Conservation (phyloP, 805 yeast genomes). For the Candida tammaniensis region DNA sequence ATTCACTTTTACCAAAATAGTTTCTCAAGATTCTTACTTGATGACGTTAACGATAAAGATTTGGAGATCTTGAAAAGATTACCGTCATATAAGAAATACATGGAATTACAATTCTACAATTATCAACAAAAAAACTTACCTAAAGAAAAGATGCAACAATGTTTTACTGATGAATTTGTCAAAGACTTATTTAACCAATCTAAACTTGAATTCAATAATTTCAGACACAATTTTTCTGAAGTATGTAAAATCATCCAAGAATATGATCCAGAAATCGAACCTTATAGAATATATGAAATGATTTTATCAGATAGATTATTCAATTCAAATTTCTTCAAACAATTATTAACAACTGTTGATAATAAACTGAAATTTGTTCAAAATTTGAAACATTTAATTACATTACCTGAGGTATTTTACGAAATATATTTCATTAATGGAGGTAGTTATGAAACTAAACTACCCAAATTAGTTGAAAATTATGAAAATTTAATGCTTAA, state of each 20-base stretch:
- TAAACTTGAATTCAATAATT: conserved; percentile 18
- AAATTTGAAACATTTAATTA: neutral
- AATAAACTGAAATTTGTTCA: conserved; percentile 1
- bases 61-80: conserved; percentile 26
- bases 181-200: conserved; percentile 13
- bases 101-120: conserved; percentile 23
- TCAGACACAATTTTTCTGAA: conserved; percentile 24
- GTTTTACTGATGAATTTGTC: conserved; percentile 11
- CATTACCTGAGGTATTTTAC: conserved; percentile 20
- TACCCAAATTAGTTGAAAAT: conserved; percentile 31
- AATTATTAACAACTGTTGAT: conserved; percentile 14
- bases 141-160: conserved; percentile 3
- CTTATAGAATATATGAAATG: conserved; percentile 30
- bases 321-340: conserved; percentile 23
- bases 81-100: conserved; percentile 32
- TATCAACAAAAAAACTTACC: neutral
- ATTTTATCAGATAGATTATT: conserved; percentile 26
- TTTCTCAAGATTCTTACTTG: conserved; percentile 21
- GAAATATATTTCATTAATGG: conserved; percentile 44
- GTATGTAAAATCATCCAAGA: conserved; percentile 21
- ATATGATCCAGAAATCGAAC: neutral
- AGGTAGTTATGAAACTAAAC: conserved; percentile 19
- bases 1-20: conserved; percentile 40
- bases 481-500: conserved; percentile 36
- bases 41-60: conserved; percentile 11